Percentiles rank a stretch among this genome's conserved stretches.
phyloP scores from a whole-genome alignment of 768 basidiomycete genomes.

The Leucogyrophana mollusca region DNA sequence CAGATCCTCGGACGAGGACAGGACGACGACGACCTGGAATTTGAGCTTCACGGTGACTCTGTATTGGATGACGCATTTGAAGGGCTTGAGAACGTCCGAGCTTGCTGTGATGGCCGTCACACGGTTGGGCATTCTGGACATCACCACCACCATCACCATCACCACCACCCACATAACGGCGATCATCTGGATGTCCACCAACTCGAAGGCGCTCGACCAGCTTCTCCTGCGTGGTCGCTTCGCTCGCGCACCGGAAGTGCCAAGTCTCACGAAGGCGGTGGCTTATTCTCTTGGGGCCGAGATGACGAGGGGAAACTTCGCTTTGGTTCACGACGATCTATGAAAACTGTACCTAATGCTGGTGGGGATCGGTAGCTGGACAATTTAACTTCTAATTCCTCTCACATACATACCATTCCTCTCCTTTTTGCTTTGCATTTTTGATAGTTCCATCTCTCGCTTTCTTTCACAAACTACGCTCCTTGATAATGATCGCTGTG shows the following conservation, averaged over 20 bases:
- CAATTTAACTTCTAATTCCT: background rate
- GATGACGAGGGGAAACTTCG: constrained; percentile 64
- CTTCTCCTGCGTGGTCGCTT: constrained; percentile 84
- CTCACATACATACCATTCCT: background rate
- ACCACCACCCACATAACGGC: constrained; percentile 44
- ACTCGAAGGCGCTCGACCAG: constrained; percentile 55
- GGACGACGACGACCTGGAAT: constrained; percentile 70
- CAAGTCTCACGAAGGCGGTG: constrained; percentile 65
- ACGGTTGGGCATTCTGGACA: constrained; percentile 70
- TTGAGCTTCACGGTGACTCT: constrained; percentile 78
- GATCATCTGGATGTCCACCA: constrained; percentile 51
- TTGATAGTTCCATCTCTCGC: constrained; percentile 10
- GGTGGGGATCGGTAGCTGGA: constrained; percentile 22
- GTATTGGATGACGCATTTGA: constrained; percentile 82
- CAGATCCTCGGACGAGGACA: constrained; percentile 39
- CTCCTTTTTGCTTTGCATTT: background rate
- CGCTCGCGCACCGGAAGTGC: constrained; percentile 77
- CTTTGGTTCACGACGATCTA: constrained; percentile 72
- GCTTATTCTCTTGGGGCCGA: constrained; percentile 69
- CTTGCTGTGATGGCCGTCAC: constrained; percentile 85
- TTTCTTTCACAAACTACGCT: constrained; percentile 25
- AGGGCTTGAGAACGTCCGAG: constrained; percentile 92
- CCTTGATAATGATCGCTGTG: constrained; percentile 28
- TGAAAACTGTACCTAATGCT: constrained; percentile 33
- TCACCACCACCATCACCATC: constrained; percentile 59